Conservation (phyloP, 2,329 filamentous ascomycete species). For the Pseudogymnoascus sp. region DNA sequence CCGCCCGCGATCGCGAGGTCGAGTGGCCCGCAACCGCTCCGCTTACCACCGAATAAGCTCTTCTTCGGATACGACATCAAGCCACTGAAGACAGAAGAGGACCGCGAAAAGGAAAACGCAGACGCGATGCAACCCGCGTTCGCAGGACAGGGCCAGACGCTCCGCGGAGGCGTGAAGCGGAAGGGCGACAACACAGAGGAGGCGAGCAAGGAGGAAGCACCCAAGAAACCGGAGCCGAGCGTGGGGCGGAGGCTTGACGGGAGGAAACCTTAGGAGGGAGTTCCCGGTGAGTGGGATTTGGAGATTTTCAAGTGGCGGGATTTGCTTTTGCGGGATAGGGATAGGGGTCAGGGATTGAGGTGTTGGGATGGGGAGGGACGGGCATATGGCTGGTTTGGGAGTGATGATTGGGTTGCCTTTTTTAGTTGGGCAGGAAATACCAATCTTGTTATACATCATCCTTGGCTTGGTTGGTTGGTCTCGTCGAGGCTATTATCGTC, state of each 20-base stretch:
- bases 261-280: conserved; percentile 9
- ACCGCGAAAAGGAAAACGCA: conserved; percentile 60
- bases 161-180: conserved; percentile 64
- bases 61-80: conserved; percentile 96
- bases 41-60: conserved; percentile 79
- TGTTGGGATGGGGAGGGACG: neutral
- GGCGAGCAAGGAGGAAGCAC: conserved; percentile 10
- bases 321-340: neutral
- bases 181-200: conserved; percentile 37
- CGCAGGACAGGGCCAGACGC: conserved; percentile 75
- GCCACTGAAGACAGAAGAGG: conserved; percentile 72
- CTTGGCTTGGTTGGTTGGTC: neutral
- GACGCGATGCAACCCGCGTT: conserved; percentile 68
- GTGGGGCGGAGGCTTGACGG: conserved; percentile 14
- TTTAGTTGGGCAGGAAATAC: conserved; percentile 1
- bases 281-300: neutral
- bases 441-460: neutral
- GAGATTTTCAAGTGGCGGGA: neutral
- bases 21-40: conserved; percentile 79
- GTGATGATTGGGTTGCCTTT: neutral
- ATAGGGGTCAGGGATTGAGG: neutral
- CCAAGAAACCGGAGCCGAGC: conserved; percentile 8
- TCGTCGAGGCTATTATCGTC: neutral
- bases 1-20: conserved; percentile 42
- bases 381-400: neutral